These are phyloP conservation scores for Musa troglodytarum DNA, from an alignment of 176 grass and related monocot genomes.

Conservation along the genomic window DNA sequence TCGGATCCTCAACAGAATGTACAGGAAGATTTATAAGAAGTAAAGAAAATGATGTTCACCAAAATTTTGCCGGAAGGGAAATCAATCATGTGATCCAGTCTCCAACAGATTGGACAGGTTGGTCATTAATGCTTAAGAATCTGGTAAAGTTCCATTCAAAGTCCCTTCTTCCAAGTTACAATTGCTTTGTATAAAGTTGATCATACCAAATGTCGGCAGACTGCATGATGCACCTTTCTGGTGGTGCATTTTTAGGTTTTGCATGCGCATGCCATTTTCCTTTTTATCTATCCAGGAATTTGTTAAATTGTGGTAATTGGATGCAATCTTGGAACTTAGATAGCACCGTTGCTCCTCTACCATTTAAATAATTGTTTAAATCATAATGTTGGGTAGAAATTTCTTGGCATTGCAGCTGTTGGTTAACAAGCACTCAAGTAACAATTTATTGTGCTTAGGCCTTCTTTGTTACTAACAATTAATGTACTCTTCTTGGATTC, in stretches of 20 bases:
- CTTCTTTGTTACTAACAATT: too few relatives aligned
- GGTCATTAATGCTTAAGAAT: neutral
- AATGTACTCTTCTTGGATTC: too few relatives aligned
- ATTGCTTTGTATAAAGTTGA: neutral
- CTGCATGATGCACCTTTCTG: neutral
- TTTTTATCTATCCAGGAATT: neutral
- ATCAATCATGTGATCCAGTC: neutral
- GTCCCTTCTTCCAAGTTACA: neutral
- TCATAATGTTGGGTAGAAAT: too few relatives aligned
- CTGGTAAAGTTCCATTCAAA: neutral
- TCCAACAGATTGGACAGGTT: conserved; percentile 18
- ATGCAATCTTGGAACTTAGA: neutral
- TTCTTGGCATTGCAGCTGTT: too few relatives aligned
- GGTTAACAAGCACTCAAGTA: too few relatives aligned
- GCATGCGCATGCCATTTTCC: neutral
- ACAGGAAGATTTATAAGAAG: neutral
- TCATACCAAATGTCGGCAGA: neutral
- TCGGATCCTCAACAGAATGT: conserved; percentile 4
- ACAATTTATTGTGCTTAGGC: too few relatives aligned
- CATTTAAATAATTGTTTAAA: too few relatives aligned
- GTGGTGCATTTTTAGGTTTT: neutral
- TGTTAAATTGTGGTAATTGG: neutral
- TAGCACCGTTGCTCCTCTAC: too few relatives aligned
- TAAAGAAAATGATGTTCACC: neutral
- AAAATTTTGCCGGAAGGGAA: neutral